Percentiles rank a stretch among this genome's conserved stretches.
phyloP scores from a whole-genome alignment of 169 alveolate species.

The Nephromyces sp. region DNA sequence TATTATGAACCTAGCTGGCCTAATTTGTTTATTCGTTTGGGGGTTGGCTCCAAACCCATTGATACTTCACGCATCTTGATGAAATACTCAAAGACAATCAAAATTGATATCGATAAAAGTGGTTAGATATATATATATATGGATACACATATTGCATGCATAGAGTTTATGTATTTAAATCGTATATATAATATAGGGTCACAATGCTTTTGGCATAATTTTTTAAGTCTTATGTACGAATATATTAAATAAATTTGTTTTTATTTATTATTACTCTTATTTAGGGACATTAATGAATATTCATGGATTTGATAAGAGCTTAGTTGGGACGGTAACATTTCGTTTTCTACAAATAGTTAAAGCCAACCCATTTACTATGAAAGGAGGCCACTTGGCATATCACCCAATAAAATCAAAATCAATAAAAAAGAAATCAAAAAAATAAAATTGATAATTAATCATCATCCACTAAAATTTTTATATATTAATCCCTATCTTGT shows the following conservation, averaged over 20 bases:
- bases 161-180: no score
- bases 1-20: slow-evolving; percentile 68
- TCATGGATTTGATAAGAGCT: slow-evolving; percentile 65
- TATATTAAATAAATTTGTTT: no score
- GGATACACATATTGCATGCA: no score
- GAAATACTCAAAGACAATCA: slow-evolving; percentile 53
- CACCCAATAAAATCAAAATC: slow-evolving; percentile 59
- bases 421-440: slow-evolving; percentile 47
- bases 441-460: neutral
- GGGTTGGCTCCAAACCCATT: slow-evolving; percentile 68
- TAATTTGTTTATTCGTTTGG: slow-evolving; percentile 62
- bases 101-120: slow-evolving; percentile 53
- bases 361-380: slow-evolving; percentile 69
- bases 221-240: no score
- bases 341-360: slow-evolving; percentile 56
- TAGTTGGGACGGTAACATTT: slow-evolving; percentile 67
- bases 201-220: no score
- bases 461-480: neutral
- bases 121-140: neutral
- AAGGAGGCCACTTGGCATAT: slow-evolving; percentile 68
- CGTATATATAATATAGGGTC: no score
- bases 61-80: slow-evolving; percentile 62
- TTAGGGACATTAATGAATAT: slow-evolving; percentile 46
- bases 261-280: slow-evolving; percentile 34
- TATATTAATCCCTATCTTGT: no score